Conservation (phyloP, 495 filamentous ascomycete genomes). For the Penicillium canariense region DNA sequence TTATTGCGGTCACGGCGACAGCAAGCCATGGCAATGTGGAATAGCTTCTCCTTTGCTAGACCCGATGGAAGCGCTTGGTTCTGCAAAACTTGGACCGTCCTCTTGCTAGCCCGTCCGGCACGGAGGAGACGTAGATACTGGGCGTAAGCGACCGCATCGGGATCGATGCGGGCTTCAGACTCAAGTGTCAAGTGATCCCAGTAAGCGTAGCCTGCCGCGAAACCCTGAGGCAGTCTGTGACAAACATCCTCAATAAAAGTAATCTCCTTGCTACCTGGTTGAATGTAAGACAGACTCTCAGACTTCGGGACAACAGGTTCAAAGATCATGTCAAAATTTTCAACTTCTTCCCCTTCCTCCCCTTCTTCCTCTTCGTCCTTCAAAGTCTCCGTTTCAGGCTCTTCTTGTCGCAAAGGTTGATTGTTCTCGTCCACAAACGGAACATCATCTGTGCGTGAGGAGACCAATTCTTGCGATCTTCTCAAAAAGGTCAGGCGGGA, state of each 20-base stretch:
- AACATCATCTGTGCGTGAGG: constrained; percentile 22
- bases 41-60: constrained; percentile 48
- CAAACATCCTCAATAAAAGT: constrained; percentile 66
- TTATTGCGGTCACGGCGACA: constrained; percentile 74
- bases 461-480: background rate
- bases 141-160: constrained; percentile 68
- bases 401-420: constrained; percentile 7
- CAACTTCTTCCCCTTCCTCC: constrained; percentile 28
- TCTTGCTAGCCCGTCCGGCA: constrained; percentile 54
- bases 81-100: constrained; percentile 52
- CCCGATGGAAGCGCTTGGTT: constrained; percentile 40
- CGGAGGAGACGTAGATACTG: constrained; percentile 67
- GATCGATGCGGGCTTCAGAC: constrained; percentile 46
- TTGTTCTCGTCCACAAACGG: constrained; percentile 35
- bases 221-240: constrained; percentile 29
- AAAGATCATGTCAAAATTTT: constrained; percentile 36
- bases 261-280: constrained; percentile 64
- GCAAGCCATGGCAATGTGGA: constrained; percentile 66
- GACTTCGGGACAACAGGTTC: constrained; percentile 26
- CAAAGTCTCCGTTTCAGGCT: background rate
- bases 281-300: constrained; percentile 25
- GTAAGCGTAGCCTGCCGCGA: constrained; percentile 54
- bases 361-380: constrained; percentile 15
- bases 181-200: constrained; percentile 66
- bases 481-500: constrained; percentile 5